Percentiles rank a stretch among this genome's conserved stretches.
phyloP scores from a whole-genome alignment of 2,329 filamentous ascomycete genomes.

The Fusarium duplospermum region DNA sequence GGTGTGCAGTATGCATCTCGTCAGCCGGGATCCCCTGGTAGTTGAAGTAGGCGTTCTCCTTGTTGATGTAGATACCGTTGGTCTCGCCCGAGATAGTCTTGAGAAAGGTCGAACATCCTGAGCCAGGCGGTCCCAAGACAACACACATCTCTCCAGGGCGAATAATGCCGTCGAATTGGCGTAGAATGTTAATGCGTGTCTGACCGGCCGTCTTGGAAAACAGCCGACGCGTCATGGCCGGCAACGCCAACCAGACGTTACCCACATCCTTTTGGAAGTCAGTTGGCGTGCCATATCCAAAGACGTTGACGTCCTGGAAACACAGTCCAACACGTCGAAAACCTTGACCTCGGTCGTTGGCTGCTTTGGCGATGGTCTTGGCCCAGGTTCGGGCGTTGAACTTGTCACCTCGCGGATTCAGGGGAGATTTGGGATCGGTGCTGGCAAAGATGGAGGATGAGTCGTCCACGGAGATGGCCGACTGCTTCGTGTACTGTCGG shows the following conservation, averaged over 20 bases:
- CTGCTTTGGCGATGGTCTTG: constrained; percentile 47
- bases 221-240: constrained; percentile 55
- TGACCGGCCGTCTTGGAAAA: constrained; percentile 59
- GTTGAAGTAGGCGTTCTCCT: constrained; percentile 74
- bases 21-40: constrained; percentile 73
- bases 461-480: not conserved
- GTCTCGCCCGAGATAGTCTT: constrained; percentile 84
- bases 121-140: constrained; percentile 75
- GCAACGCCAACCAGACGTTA: constrained; percentile 24
- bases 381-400: constrained; percentile 57
- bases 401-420: constrained; percentile 52
- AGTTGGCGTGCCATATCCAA: constrained; percentile 36
- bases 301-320: constrained; percentile 39
- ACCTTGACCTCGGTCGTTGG: constrained; percentile 35
- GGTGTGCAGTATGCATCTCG: constrained; percentile 78
- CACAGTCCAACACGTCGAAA: constrained; percentile 30
- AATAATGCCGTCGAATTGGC: constrained; percentile 72
- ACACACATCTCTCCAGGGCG: constrained; percentile 77
- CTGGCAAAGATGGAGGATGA: not conserved
- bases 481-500: not conserved
- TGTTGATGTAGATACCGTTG: constrained; percentile 76
- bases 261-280: constrained; percentile 41
- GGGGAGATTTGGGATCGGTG: not conserved
- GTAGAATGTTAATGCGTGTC: constrained; percentile 72
- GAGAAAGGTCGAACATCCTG: constrained; percentile 81